Conservation (phyloP, 495 filamentous ascomycete genomes). For the Penicillium coffeae region DNA sequence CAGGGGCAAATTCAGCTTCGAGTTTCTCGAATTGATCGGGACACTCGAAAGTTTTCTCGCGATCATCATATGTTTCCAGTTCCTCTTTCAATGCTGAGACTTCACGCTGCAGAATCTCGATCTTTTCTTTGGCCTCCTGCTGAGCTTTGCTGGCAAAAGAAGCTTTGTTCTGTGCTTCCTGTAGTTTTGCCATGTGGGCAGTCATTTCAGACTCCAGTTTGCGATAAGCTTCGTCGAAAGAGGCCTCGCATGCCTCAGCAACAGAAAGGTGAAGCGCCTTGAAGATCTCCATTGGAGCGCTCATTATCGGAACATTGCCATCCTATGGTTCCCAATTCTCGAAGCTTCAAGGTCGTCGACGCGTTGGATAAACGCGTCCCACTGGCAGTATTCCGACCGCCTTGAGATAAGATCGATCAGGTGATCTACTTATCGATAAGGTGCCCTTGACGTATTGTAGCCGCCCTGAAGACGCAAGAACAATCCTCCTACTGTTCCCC, state of each 20-base stretch:
- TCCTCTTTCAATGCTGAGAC: conserved; percentile 21
- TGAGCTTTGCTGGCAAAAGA: conserved; percentile 20
- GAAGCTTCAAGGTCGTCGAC: not conserved
- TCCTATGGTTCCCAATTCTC: not conserved
- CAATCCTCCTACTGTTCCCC: not conserved
- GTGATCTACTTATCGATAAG: conserved; percentile 22
- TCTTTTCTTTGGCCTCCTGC: conserved; percentile 13
- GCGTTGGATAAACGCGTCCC: conserved; percentile 7
- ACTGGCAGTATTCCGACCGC: conserved; percentile 6
- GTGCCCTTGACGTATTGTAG: conserved; percentile 11
- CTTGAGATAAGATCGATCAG: not conserved
- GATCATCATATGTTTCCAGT: conserved; percentile 14
- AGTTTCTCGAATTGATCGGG: conserved; percentile 10
- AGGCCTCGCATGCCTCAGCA: conserved; percentile 24
- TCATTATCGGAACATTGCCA: not conserved
- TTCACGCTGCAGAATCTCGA: conserved; percentile 25
- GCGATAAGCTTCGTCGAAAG: conserved; percentile 31
- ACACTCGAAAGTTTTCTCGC: conserved; percentile 7
- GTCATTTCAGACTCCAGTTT: conserved; percentile 24
- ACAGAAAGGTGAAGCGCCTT: conserved; percentile 33
- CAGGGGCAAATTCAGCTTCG: conserved; percentile 28
- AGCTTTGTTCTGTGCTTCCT: conserved; percentile 20
- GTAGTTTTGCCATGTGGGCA: conserved; percentile 16
- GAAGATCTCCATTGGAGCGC: conserved; percentile 35
- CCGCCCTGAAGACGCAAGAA: too few species aligned